Evolutionary conservation across 345 rosid genomes (phyloP), one percentile per base, ranked within the genome.

Genomic region (Hibiscus tridactylites): DNA sequence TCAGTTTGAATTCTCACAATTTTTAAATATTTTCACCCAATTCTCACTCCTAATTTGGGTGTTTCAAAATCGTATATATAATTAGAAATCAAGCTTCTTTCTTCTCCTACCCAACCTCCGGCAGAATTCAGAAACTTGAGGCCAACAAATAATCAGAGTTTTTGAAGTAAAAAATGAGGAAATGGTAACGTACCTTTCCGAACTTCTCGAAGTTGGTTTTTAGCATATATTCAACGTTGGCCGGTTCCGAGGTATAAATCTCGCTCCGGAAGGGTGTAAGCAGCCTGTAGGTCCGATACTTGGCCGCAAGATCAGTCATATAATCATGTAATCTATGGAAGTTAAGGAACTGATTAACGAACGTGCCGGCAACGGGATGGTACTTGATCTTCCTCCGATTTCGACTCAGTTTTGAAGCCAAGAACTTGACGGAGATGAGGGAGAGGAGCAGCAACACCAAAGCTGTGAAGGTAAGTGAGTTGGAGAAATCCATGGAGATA

Each of bases 311-410:
- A 61, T 78, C 68, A 49, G 89, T 82, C 87, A 85, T 84, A 75
- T 84, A 84, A 83, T 86, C 78, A 49, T 85, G 83, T 67, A 82
- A 46, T 35, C 84, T 83, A 37, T 76, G 70, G 88, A 81, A 87
- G 79, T 78, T 83, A 76, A 85, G 78, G 37, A 86, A 83, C 75
- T 86, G 91, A 79, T 85, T 76, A 42, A 84, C 44, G 4, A 79
- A 56, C 2, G 93, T 88, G 54, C 89, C 90, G 0, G 76, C 90
- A 10, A 88, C 65, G 0, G 93, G 89, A 71, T 83, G 88, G 72
- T 80, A 85, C 77, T 77, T 79, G 5, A 6, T 67, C 26, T 49
- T 67, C 56, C 17, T 64, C 52, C 61, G 11, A 2, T 78, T 68
- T 37, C 33, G 54, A 7, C 15, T 50, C 24, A 29, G 28, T 10